These are phyloP conservation scores for Agapanthus africanus DNA, from an alignment of 106 monocot species.

Conservation along the genomic window DNA sequence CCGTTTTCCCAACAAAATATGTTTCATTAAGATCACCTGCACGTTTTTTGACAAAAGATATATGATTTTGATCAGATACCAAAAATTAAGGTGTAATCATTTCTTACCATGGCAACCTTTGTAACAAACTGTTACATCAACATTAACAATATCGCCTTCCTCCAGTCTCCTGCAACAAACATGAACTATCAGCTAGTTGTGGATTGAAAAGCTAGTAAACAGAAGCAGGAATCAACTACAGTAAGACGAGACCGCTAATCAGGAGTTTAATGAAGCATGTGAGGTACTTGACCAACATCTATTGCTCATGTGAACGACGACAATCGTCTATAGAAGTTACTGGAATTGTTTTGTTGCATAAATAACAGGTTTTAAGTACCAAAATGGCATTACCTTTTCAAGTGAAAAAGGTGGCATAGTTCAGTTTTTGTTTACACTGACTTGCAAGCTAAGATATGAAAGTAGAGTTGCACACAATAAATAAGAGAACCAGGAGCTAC, in stretches of 20 bases:
- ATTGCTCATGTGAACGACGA: not conserved
- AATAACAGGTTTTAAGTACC: not conserved
- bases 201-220: not conserved
- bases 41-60: conserved; percentile 4
- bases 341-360: not conserved
- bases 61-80: not conserved
- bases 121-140: conserved; percentile 92
- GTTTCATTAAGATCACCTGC: conserved; percentile 98
- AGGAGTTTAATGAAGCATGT: not conserved
- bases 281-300: not conserved
- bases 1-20: conserved; percentile 88
- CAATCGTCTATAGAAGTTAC: not conserved
- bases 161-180: conserved; percentile 64
- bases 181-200: not conserved
- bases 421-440: not conserved
- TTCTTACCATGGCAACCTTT: conserved; percentile 91
- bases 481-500: not conserved
- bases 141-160: conserved; percentile 98
- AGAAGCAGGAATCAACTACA: not conserved
- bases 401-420: not conserved
- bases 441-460: not conserved
- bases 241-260: not conserved
- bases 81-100: not conserved
- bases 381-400: not conserved
- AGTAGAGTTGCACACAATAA: not conserved